Conservation (phyloP, 495 filamentous ascomycete genomes). For the Aspergillus asperescens region DNA sequence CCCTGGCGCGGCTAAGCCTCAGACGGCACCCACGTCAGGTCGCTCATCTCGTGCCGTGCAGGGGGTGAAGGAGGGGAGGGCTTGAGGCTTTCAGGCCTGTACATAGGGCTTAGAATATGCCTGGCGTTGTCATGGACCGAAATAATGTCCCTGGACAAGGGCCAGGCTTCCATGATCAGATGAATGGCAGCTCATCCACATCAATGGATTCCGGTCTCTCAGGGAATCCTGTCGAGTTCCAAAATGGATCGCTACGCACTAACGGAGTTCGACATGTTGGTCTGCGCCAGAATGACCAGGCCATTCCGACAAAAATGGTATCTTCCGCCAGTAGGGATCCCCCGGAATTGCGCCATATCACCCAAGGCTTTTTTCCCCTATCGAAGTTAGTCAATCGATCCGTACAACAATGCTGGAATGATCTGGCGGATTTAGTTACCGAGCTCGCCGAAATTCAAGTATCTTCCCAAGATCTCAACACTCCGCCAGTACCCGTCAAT, state of each 20-base stretch:
- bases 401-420: slow-evolving; percentile 75
- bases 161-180: slow-evolving; percentile 21
- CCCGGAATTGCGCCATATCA: slow-evolving; percentile 76
- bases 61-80: slow-evolving; percentile 33
- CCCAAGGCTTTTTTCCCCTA: slow-evolving; percentile 66
- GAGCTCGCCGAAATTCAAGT: slow-evolving; percentile 62
- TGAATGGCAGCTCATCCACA: slow-evolving; percentile 22
- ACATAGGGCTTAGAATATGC: slow-evolving; percentile 33
- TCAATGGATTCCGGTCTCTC: slow-evolving; percentile 14
- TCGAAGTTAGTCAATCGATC: slow-evolving; percentile 65
- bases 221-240: slow-evolving; percentile 11
- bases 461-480: slow-evolving; percentile 32
- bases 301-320: background rate
- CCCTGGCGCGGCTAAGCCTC: slow-evolving; percentile 19
- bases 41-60: slow-evolving; percentile 27
- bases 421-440: slow-evolving; percentile 63
- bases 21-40: slow-evolving; percentile 17
- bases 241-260: slow-evolving; percentile 28
- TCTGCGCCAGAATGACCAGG: slow-evolving; percentile 14
- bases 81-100: slow-evolving; percentile 5
- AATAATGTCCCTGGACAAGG: slow-evolving; percentile 29
- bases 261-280: slow-evolving; percentile 26
- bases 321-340: slow-evolving; percentile 26
- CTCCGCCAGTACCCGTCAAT: slow-evolving; percentile 30
- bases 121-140: slow-evolving; percentile 46